These are phyloP conservation scores for Xylaria sp. DNA, from an alignment of 2,329 filamentous ascomycete genomes.

Conservation along the genomic window DNA sequence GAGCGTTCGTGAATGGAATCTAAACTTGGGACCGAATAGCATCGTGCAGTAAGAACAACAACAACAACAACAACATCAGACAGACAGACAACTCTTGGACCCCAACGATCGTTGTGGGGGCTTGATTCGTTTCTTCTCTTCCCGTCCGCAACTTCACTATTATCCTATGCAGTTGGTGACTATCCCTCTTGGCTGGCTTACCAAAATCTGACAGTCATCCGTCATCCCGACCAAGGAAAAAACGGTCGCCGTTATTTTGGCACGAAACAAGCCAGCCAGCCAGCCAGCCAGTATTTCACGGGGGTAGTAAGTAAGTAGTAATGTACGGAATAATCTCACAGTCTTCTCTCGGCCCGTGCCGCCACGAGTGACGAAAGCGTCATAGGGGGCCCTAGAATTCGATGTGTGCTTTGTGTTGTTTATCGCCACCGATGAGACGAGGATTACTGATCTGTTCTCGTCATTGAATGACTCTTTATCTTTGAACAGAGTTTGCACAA, in stretches of 20 bases:
- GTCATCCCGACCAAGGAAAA: too few species aligned
- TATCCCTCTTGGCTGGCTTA: not conserved
- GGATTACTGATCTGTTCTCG: not conserved
- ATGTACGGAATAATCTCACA: too few species aligned
- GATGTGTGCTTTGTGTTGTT: not conserved
- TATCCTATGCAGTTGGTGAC: constrained; percentile 3
- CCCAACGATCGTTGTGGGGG: constrained; percentile 1
- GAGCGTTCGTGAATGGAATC: too few species aligned
- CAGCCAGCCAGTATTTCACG: too few species aligned
- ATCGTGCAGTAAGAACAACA: not conserved
- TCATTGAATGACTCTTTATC: not conserved
- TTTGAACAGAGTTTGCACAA: not conserved
- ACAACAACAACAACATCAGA: not conserved
- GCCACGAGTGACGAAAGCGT: too few species aligned
- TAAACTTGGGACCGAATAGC: not conserved
- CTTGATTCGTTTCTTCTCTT: not conserved
- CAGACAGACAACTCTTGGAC: not conserved
- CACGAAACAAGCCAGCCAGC: too few species aligned
- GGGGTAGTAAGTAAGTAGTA: too few species aligned
- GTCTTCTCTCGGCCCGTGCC: too few species aligned
- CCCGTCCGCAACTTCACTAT: not conserved
- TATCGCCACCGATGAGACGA: not conserved
- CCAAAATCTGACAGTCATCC: too few species aligned
- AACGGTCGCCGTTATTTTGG: too few species aligned
- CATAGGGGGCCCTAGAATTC: too few species aligned